These are phyloP conservation scores for Platanthera guangdongensis DNA, from an alignment of 106 monocot species.

Conservation along the genomic window DNA sequence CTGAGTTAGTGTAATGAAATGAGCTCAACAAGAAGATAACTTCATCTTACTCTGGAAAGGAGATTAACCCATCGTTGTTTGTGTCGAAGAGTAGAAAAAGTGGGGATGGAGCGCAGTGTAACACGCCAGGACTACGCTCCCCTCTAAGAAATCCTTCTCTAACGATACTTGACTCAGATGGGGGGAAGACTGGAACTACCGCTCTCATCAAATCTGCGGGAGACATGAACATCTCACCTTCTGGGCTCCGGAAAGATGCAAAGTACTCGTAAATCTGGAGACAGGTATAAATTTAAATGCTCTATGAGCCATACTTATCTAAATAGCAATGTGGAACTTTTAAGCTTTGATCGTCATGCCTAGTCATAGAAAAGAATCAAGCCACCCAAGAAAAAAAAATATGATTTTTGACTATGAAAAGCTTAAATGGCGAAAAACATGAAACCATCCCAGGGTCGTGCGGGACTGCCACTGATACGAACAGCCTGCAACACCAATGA, in stretches of 20 bases:
- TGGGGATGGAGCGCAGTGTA: conserved; percentile 64
- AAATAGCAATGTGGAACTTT: background rate
- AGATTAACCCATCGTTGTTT: conserved; percentile 87
- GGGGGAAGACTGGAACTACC: conserved; percentile 90
- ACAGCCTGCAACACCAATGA: too few species aligned
- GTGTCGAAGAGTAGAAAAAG: conserved; percentile 98
- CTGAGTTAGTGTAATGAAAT: background rate
- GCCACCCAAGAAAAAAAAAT: background rate
- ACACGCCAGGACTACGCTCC: conserved; percentile 57
- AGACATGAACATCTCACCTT: conserved; percentile 75
- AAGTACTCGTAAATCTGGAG: conserved; percentile 93
- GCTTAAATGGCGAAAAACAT: too few species aligned
- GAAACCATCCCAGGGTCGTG: too few species aligned
- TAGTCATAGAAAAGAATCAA: background rate
- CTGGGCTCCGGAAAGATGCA: conserved; percentile 52
- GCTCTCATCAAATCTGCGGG: conserved; percentile 94
- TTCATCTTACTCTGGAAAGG: conserved; percentile 76
- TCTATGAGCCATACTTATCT: background rate
- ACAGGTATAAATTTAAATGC: background rate
- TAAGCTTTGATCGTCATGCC: background rate
- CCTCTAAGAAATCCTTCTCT: conserved; percentile 82
- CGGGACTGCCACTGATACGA: too few species aligned
- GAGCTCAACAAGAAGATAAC: background rate
- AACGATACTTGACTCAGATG: conserved; percentile 70
- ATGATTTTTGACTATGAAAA: too few species aligned